phyloP scores from a whole-genome alignment of 2,329 filamentous ascomycete species.

The Nigrospora oryzae region DNA sequence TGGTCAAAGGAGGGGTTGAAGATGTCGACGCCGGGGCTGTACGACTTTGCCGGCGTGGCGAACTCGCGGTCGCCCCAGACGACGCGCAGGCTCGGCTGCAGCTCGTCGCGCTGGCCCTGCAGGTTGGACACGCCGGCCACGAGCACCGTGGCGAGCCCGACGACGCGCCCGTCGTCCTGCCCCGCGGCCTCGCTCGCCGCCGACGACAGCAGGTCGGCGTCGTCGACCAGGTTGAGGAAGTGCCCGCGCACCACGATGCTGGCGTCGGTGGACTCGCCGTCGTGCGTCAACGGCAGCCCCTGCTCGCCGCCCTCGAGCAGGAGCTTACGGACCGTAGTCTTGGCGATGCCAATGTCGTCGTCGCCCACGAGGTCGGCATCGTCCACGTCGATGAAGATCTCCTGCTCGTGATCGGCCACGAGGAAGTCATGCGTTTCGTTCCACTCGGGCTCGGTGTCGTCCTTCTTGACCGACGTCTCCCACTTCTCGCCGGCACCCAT shows the following conservation, averaged over 20 bases:
- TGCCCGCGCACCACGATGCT: slow-evolving; percentile 26
- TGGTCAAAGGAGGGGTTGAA: slow-evolving; percentile 39
- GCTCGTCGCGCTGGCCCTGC: slow-evolving; percentile 30
- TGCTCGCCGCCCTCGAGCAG: slow-evolving; percentile 30
- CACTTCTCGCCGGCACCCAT: slow-evolving; percentile 33
- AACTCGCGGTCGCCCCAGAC: slow-evolving; percentile 31
- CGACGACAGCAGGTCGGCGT: slow-evolving; percentile 20
- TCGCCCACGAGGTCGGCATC: slow-evolving; percentile 38
- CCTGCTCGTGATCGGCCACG: slow-evolving; percentile 33
- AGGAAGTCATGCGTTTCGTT: slow-evolving; percentile 40
- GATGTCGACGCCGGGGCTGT: slow-evolving; percentile 35
- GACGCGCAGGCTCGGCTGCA: slow-evolving; percentile 36
- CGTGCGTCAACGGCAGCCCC: slow-evolving; percentile 26
- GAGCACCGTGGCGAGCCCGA: slow-evolving; percentile 32
- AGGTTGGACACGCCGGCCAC: slow-evolving; percentile 31
- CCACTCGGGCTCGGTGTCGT: slow-evolving; percentile 32
- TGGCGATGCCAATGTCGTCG: slow-evolving; percentile 35
- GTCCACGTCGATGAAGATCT: slow-evolving; percentile 28
- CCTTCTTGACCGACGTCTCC: slow-evolving; percentile 32
- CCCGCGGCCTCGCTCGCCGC: slow-evolving; percentile 15
- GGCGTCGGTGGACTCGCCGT: slow-evolving; percentile 25
- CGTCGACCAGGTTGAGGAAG: slow-evolving; percentile 31
- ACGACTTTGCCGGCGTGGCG: slow-evolving; percentile 30
- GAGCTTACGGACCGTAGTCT: slow-evolving; percentile 17
- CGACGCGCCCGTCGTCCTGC: slow-evolving; percentile 21